Base-by-base conservation (phyloP, 352 stramenopile genomes). In the Phytophthora macrochlamydospora region DNA sequence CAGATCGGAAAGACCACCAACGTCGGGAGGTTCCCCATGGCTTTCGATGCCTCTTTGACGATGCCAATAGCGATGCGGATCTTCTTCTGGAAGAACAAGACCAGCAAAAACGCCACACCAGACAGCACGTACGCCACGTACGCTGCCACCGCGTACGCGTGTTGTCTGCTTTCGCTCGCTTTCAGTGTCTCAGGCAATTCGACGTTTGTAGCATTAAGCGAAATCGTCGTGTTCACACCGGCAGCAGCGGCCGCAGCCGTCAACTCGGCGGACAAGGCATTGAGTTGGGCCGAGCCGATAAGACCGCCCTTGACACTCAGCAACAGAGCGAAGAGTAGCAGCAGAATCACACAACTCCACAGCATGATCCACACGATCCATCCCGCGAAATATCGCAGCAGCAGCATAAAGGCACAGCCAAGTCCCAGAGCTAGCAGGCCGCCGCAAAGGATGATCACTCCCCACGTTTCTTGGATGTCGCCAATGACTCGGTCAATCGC, bases 41-140 rank as follows among this genome's bases (percentile, higher is more conserved):
- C 83, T 2, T 68, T 71, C 2, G 87, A 94, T 0, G 87, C 81
- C 43, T 95, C 87, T 44, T 89, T 90, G 54, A 95, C 87, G 45
- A 95, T 91, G 0, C 75, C 82, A 4, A 94, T 67, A 0, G 85
- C 77, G 49, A 95, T 78, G 4, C 83, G 75, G 48, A 95, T 93
- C 51, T 86, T 87, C 72, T 93, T 95, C 51, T 90, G 81, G 56
- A 91, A 86, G 58, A 96, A 92, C 46, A 83, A 94, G 50, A 96
- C 82, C 4, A 97, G 78, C 42, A 96, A 53, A 14, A 96, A 72
- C 11, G 84, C 76, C 2, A 90, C 55, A 7, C 92, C 79, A 0
- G 76, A 62, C 13, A 94, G 64, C 14, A 73, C 78, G 42, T 83
- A 88, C 4, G 82, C 74, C 8, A 95, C 66, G 52, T 94, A 92